Conservation (phyloP, 2,329 filamentous ascomycete genomes). For the Aureobasidium sp. region DNA sequence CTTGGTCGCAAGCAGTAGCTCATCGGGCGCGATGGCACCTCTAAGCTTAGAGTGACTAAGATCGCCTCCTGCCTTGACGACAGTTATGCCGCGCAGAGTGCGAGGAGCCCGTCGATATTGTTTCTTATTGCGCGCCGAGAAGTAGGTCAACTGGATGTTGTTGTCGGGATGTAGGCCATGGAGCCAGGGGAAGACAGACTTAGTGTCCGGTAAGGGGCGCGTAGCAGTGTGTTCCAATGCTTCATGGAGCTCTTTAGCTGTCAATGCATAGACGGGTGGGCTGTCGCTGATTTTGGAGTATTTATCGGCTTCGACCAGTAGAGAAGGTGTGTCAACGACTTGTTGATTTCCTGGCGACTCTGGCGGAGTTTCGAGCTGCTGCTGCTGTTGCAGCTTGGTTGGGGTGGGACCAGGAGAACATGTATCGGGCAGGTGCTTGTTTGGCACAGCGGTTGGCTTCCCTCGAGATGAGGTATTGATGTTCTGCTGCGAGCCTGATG, state of each 20-base stretch:
- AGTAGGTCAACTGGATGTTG: conserved; percentile 82
- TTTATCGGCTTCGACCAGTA: conserved; percentile 65
- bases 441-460: conserved; percentile 60
- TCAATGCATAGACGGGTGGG: conserved; percentile 65
- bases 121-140: conserved; percentile 67
- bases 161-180: conserved; percentile 89
- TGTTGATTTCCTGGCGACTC: conserved; percentile 49
- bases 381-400: conserved; percentile 36
- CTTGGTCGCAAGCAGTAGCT: conserved; percentile 56
- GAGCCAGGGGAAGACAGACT: conserved; percentile 91
- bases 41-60: conserved; percentile 69
- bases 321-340: conserved; percentile 54
- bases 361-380: conserved; percentile 29
- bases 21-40: conserved; percentile 74
- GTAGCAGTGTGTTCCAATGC: conserved; percentile 70
- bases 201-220: conserved; percentile 75
- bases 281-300: conserved; percentile 51
- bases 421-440: conserved; percentile 75
- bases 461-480: conserved; percentile 52
- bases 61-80: conserved; percentile 86
- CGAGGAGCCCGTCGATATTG: conserved; percentile 58
- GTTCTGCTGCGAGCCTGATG: conserved; percentile 48
- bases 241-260: conserved; percentile 58
- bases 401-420: conserved; percentile 70
- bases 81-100: conserved; percentile 71